Evolutionary conservation across 768 basidiomycete species (phyloP).

Genomic region (Lentinula aciculospora): DNA sequence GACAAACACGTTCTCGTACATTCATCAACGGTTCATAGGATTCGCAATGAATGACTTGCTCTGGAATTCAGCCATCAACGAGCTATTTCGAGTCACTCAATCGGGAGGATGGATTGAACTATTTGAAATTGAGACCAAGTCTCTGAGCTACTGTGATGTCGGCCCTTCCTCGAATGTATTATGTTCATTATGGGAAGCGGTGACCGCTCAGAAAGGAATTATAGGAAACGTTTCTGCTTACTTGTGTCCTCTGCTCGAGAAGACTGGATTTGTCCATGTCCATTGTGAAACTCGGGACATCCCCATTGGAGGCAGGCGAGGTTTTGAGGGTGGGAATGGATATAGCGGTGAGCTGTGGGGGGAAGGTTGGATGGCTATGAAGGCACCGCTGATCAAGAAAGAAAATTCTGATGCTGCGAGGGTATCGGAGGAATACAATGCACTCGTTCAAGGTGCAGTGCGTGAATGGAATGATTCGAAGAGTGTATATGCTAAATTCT

Average conservation of each 20-base stretch:
- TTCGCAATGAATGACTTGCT: not conserved
- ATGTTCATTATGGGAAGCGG: not conserved
- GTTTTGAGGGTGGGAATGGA: too few species aligned
- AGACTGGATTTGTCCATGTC: not conserved
- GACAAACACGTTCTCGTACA: not conserved
- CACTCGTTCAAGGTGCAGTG: too few species aligned
- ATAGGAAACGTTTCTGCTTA: not conserved
- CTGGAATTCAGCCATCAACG: not conserved
- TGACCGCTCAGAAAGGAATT: not conserved
- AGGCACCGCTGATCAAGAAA: too few species aligned
- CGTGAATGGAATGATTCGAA: too few species aligned
- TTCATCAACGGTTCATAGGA: not conserved
- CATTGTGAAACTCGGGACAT: not conserved
- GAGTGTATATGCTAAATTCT: too few species aligned
- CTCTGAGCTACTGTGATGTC: not conserved
- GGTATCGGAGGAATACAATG: too few species aligned
- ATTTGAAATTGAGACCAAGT: not conserved
- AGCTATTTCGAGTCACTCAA: not conserved
- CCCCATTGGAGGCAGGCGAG: not conserved
- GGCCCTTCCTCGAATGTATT: not conserved
- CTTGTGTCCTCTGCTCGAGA: not conserved
- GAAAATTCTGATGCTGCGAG: too few species aligned
- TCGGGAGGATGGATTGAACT: not conserved
- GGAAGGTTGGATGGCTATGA: too few species aligned
- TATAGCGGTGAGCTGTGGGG: too few species aligned